Evolutionary conservation across 148 eudicot genomes (phyloP).

Genomic region (Rhododendron simsii): DNA sequence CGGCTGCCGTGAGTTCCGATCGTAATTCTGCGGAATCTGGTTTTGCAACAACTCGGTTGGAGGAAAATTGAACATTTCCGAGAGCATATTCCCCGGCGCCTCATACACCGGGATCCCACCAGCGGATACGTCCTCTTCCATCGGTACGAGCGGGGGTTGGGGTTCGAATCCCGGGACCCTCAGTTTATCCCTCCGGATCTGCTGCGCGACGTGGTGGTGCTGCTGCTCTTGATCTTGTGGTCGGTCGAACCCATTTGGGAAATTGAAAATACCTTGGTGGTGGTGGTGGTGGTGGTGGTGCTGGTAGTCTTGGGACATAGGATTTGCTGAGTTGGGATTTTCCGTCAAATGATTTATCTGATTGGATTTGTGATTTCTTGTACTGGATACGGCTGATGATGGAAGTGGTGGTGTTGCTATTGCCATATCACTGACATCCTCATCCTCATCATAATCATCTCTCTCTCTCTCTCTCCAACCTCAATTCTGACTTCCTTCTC

Average conservation of each 20-base stretch:
- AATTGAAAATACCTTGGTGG: slow-evolving; percentile 39
- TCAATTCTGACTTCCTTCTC: background rate
- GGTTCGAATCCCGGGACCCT: slow-evolving; percentile 35
- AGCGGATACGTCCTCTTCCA: slow-evolving; percentile 25
- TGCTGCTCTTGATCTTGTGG: slow-evolving; percentile 17
- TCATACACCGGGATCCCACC: slow-evolving; percentile 27
- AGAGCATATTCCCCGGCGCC: slow-evolving; percentile 43
- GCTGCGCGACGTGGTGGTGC: slow-evolving; percentile 22
- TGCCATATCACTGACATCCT: slow-evolving; percentile 23
- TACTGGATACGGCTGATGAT: slow-evolving; percentile 3
- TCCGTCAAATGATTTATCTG: background rate
- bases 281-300: slow-evolving; percentile 29
- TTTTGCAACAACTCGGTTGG: slow-evolving; percentile 36
- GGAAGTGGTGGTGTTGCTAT: slow-evolving; percentile 22
- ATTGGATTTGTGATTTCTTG: slow-evolving; percentile 9
- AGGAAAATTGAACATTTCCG: slow-evolving; percentile 50
- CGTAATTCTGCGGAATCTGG: slow-evolving; percentile 27
- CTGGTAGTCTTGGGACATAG: slow-evolving; percentile 65
- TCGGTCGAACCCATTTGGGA: slow-evolving; percentile 46
- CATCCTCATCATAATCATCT: background rate
- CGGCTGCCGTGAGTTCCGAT: slow-evolving; percentile 8
- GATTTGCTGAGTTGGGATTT: slow-evolving; percentile 15
- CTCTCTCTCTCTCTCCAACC: background rate
- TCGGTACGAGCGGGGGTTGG: slow-evolving; percentile 16
- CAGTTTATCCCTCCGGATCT: slow-evolving; percentile 45